Base-by-base conservation (phyloP, 305 asterid genomes). In the Stenogyne calaminthoides region DNA sequence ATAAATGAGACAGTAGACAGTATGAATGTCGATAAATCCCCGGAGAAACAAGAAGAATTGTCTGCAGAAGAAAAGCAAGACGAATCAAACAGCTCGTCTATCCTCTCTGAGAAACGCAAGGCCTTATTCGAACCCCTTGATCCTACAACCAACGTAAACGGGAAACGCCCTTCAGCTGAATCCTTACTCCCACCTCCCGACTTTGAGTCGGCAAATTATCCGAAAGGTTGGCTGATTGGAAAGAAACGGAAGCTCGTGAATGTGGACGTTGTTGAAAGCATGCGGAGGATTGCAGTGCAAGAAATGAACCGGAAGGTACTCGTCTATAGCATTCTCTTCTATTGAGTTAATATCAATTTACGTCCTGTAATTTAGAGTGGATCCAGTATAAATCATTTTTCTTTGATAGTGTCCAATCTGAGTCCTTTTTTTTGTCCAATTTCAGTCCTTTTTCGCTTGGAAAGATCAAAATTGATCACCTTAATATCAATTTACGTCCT, bases 191-290 rank as follows among this genome's bases (percentile, higher is more conserved):
- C 98, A 2, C 99, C 98, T 7, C 99, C 98, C 0, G 99, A 94
- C 72, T 94, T 94, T 59, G 99, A 94, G 51, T 77, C 88, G 4
- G 89, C 98, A 1, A 83, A 76, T 62, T 94, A 94, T 68, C 99
- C 99, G 1, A 85, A 86, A 80, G 99, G 97, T 16, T 94, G 99
- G 98, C 84, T 94, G 78, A 87, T 92, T 3, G 97, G 98, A 15
- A 94, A 94, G 89, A 94, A 89, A 69, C 80, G 99, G 49, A 94
- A 92, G 91, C 97, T 94, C 4, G 99, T 94, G 11, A 94, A 94
- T 51, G 97, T 91, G 65, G 99, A 94, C 42, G 99, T 94, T n/a
- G 99, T 94, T 10, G 97, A 91, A 80, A 89, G 97, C 74, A 94
- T 94, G 99, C 86, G 95, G 5, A 88, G 97, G 70, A 92, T 94